Evolutionary conservation across 164 flowering plant genomes (phyloP), one percentile per base, ranked within the genome.

Genomic region (Liriodendron chinense): DNA sequence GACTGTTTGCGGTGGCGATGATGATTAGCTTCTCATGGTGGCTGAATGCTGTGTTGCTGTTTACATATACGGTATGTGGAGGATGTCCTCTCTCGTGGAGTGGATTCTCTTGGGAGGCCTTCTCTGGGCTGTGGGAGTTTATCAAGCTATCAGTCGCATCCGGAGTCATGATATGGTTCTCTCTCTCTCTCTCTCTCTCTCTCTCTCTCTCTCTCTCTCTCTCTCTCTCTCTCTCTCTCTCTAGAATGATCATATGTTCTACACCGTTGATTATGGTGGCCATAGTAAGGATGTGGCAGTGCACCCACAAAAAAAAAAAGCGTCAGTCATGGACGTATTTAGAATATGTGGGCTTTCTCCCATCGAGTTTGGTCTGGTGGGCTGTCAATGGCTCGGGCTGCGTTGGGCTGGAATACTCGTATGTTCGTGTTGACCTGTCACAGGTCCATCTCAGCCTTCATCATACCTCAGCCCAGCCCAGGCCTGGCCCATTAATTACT

Each of bases 131-230:
- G 71, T 87, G 77, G 14, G 48, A 2, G 76, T 87, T 87, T 72
- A 69, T 84, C 61, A 86, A 83, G 75, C 82, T 87, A 25, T 86
- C 87, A 2, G 73, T 84, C 26, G 84, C 89, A 59, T 87, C 90
- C 9, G 90, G 86, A 16, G 13, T 86, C n/a, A 87, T 87, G 90
- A 63, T 87, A 57, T 87, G 89, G 86, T 85, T 10, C 12, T 53
- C 10, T 7, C 59, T 20, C 65, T 63, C 65, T 63, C 24, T 63
- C 65, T 20, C 65, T 63, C 65, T 22, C 23, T 63, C 65, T 53
- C 57, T 64, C 67, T 64, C 67, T 64, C 65, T 62, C 65, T 63
- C 65, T 63, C 65, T 63, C 65, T 62, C 65, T 62, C 65, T 62
- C 65, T 65, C 68, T 65, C 68, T 65, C 68, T 65, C 68, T 65